phyloP scores from a whole-genome alignment of 2,329 filamentous ascomycete genomes.

The Fusarium continuum region DNA sequence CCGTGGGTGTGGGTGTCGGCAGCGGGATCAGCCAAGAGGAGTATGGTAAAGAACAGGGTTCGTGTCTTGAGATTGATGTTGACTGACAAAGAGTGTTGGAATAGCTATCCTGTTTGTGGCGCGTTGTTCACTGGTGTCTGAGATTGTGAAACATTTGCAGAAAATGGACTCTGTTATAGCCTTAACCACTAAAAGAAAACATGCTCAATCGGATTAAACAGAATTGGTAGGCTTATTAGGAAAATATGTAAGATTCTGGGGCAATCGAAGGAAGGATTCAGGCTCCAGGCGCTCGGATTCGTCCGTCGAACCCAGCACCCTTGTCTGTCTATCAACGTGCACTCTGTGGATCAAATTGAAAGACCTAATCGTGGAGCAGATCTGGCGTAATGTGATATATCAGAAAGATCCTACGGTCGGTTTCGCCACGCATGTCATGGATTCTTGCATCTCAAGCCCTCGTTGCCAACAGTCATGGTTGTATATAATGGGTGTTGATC shows the following conservation, averaged over 20 bases:
- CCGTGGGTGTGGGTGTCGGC: background rate
- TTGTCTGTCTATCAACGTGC: background rate
- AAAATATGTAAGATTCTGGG: background rate
- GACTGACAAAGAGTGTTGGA: background rate
- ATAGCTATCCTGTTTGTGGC: background rate
- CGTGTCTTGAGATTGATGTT: background rate
- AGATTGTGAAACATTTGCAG: background rate
- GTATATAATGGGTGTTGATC: too few species aligned
- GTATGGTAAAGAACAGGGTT: background rate
- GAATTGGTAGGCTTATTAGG: background rate
- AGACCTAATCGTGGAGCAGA: too few species aligned
- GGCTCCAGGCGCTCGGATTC: background rate
- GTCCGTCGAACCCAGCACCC: background rate
- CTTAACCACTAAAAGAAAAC: background rate
- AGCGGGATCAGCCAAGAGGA: background rate
- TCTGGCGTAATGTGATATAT: too few species aligned
- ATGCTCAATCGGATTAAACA: background rate
- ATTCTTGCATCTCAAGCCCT: too few species aligned
- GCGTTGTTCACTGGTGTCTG: background rate
- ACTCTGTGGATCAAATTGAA: background rate
- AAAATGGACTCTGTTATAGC: background rate
- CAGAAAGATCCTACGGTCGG: too few species aligned
- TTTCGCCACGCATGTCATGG: too few species aligned
- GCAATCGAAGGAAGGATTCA: background rate
- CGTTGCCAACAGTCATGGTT: too few species aligned